Conservation (phyloP, 805 yeast species). For the Lipomyces sp. region DNA sequence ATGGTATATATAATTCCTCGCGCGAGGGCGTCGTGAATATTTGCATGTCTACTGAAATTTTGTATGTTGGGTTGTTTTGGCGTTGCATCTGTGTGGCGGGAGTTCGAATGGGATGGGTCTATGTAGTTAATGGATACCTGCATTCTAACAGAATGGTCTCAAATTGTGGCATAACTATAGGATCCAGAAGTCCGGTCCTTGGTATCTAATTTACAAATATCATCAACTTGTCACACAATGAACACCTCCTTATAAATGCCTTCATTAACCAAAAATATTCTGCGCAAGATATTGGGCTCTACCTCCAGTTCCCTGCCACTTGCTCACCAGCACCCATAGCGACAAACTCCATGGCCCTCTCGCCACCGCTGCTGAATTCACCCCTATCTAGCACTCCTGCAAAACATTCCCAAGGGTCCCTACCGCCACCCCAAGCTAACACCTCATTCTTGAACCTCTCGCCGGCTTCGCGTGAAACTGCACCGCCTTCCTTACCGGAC, state of each 20-base stretch:
- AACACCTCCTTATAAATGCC: neutral
- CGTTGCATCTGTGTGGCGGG: neutral
- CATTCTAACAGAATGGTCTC: neutral
- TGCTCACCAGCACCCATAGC: slow-evolving; percentile 31
- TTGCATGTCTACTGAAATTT: neutral
- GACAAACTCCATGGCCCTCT: slow-evolving; percentile 60
- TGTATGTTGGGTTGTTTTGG: neutral
- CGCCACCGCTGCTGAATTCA: slow-evolving; percentile 66
- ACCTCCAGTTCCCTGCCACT: slow-evolving; percentile 26
- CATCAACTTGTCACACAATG: neutral
- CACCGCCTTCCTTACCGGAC: slow-evolving; percentile 53
- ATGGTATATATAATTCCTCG: neutral
- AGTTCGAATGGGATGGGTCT: neutral
- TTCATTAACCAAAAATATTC: neutral
- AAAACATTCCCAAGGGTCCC: slow-evolving; percentile 84
- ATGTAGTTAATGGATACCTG: neutral
- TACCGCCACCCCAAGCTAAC: slow-evolving; percentile 91
- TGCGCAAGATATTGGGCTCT: neutral
- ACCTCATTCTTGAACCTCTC: slow-evolving; percentile 70
- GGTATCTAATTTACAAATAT: neutral
- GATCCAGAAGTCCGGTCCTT: neutral
- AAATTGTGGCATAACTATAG: neutral
- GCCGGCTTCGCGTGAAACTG: slow-evolving; percentile 75
- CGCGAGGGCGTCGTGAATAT: neutral
- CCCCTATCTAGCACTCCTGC: slow-evolving; percentile 76